Conservation (phyloP, 306 rosid genomes). For the Heteromeles arbutifolia region DNA sequence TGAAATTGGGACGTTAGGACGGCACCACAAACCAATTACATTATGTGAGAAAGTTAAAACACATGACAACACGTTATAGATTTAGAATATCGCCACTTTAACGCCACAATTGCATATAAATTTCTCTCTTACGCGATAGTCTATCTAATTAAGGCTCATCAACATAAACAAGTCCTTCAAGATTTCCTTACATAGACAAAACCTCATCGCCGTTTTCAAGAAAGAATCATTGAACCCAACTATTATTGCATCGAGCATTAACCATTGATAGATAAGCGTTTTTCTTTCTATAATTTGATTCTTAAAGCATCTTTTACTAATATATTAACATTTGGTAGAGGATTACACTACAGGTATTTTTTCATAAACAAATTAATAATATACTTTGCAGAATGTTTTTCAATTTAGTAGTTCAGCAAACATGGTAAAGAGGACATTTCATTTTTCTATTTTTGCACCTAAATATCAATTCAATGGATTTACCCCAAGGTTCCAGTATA, state of each 20-base stretch:
- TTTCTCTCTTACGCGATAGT: too few species aligned
- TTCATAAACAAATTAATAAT: too few species aligned
- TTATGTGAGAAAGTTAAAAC: too few species aligned
- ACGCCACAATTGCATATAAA: background rate
- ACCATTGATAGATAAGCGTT: background rate
- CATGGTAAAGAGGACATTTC: background rate
- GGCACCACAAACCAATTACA: background rate
- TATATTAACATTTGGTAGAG: background rate
- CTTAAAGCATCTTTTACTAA: too few species aligned
- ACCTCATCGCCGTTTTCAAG: background rate
- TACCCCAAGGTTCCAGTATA: background rate
- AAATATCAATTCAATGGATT: background rate
- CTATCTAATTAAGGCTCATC: background rate
- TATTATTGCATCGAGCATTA: background rate
- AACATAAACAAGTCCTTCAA: background rate
- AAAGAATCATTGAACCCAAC: background rate
- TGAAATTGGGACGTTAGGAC: background rate
- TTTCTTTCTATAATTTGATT: background rate
- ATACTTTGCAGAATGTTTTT: background rate
- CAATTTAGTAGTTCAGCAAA: background rate
- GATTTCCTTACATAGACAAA: background rate
- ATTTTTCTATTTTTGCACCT: background rate
- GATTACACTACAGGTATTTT: background rate
- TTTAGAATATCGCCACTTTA: background rate
- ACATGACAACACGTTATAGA: too few species aligned